A percentile compares a stretch with the other conserved stretches of the same genome.
phyloP scores from a whole-genome alignment of 2,329 filamentous ascomycete species.

The Clonostachys rhizophaga region DNA sequence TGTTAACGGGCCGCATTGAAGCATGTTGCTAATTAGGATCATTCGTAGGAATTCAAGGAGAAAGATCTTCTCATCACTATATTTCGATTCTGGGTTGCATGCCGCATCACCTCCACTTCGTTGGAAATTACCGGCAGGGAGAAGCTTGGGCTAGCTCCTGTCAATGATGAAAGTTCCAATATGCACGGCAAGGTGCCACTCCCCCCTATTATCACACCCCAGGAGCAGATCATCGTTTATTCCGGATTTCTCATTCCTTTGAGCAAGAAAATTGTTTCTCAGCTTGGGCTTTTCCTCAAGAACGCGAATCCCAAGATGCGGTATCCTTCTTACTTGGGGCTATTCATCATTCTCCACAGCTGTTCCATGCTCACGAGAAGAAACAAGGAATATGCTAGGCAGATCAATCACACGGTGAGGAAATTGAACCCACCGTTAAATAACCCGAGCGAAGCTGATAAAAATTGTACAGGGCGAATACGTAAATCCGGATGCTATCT shows the following conservation, averaged over 20 bases:
- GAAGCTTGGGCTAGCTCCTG: not conserved
- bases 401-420: not conserved
- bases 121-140: not conserved
- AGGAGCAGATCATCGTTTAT: not conserved
- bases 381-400: not conserved
- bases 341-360: slow-evolving; percentile 7
- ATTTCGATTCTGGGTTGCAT: not conserved
- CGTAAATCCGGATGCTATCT: not conserved
- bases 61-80: not conserved
- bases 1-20: too few species aligned
- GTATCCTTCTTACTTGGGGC: slow-evolving; percentile 5
- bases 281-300: not conserved
- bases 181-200: not conserved
- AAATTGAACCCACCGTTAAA: not conserved
- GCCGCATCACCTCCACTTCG: not conserved
- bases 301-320: not conserved
- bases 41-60: not conserved
- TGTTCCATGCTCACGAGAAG: slow-evolving; percentile 3
- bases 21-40: too few species aligned
- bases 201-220: not conserved
- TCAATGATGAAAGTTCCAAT: not conserved
- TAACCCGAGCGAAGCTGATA: not conserved
- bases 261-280: not conserved
- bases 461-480: not conserved
- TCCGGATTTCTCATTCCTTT: not conserved